Conservation (phyloP, 83 land plant genomes). For the Thuja plicata region DNA sequence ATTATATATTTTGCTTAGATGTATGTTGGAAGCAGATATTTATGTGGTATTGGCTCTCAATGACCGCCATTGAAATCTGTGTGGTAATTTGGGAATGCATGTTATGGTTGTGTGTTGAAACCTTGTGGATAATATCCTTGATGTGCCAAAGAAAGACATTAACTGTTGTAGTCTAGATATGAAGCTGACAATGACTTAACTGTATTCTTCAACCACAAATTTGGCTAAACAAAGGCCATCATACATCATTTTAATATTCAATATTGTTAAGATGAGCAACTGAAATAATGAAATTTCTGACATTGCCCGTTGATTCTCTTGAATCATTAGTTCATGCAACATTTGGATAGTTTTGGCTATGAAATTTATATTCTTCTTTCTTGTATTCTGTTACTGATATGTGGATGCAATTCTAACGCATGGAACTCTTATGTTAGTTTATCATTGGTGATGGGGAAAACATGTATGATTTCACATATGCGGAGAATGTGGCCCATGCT, state of each 20-base stretch:
- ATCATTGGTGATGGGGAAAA: conserved; percentile 91
- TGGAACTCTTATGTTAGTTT: conserved; percentile 42
- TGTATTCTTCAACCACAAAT: background rate
- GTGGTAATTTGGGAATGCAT: background rate
- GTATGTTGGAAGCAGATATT: background rate
- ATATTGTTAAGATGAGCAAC: background rate
- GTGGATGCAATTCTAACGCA: background rate
- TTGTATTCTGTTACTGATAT: background rate
- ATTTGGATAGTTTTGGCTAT: background rate
- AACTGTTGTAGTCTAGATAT: background rate
- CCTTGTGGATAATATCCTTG: background rate
- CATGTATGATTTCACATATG: conserved; percentile 89
- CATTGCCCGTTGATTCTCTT: background rate
- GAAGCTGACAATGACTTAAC: background rate
- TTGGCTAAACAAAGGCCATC: background rate
- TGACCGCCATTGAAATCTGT: background rate
- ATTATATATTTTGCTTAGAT: background rate
- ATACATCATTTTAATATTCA: background rate
- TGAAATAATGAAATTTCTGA: background rate
- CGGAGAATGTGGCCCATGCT: conserved; percentile 96
- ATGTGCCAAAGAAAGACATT: background rate
- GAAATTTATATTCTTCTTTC: conserved; percentile 1
- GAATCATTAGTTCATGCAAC: background rate
- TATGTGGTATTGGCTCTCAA: background rate
- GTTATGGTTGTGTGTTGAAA: background rate